Evolutionary conservation across 163 green algal genomes (phyloP).

Genomic region (Prototheca wickerhamii): DNA sequence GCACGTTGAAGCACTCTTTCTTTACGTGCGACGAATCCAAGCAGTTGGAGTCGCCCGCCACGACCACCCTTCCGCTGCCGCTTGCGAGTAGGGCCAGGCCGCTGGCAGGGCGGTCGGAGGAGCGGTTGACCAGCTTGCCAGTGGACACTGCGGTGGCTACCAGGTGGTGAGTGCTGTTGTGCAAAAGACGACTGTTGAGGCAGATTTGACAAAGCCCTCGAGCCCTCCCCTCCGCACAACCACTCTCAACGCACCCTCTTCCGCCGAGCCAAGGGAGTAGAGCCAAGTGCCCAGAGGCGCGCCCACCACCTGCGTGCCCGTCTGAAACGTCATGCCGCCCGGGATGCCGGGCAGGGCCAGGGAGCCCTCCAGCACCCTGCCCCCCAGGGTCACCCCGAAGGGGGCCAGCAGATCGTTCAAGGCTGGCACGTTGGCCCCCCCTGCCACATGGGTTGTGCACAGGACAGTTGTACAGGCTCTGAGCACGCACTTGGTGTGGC

Average conservation of each 20-base stretch:
- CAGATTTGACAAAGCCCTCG: too few species aligned
- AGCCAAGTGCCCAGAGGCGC: neutral
- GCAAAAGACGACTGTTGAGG: neutral
- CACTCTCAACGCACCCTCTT: neutral
- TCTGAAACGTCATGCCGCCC: slow-evolving; percentile 15
- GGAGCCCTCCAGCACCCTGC: neutral
- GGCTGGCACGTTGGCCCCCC: slow-evolving; percentile 89
- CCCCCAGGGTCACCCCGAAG: slow-evolving; percentile 69
- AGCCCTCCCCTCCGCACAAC: neutral
- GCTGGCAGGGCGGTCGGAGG: neutral
- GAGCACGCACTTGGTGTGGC: neutral
- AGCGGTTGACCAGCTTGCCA: neutral
- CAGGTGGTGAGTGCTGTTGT: neutral
- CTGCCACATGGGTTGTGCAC: slow-evolving; percentile 11
- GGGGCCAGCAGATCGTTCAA: slow-evolving; percentile 89
- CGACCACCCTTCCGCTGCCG: slow-evolving; percentile 39
- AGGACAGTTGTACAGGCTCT: neutral
- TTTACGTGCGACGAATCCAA: slow-evolving; percentile 61
- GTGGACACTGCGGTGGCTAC: neutral
- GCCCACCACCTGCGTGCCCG: slow-evolving; percentile 4
- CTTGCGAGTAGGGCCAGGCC: slow-evolving; percentile 35
- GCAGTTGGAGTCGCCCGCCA: slow-evolving; percentile 74
- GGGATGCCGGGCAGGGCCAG: neutral
- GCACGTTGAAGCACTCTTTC: slow-evolving; percentile 21
- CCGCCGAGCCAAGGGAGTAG: neutral